These are phyloP conservation scores for Haplosporangium gracile DNA, from an alignment of 192 early-diverging fungal species.

Conservation along the genomic window DNA sequence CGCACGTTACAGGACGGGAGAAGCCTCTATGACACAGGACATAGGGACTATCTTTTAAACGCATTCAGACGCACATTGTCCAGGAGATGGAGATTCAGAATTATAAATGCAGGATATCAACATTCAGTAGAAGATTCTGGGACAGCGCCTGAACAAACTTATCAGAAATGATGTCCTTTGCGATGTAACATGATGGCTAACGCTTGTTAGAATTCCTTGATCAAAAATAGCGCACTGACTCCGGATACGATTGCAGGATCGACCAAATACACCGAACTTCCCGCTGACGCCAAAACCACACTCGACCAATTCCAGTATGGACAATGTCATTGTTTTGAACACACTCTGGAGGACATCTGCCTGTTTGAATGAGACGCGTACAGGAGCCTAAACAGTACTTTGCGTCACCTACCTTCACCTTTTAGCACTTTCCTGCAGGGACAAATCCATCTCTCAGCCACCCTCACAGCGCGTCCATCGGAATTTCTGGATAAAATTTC, in stretches of 20 bases:
- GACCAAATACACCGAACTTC: slow-evolving; percentile 55
- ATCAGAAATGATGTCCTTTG: no score
- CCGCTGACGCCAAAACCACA: slow-evolving; percentile 47
- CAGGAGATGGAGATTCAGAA: no score
- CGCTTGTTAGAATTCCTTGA: not conserved
- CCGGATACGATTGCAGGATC: slow-evolving; percentile 53
- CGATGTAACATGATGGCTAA: not conserved
- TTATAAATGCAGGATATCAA: no score
- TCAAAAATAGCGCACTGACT: slow-evolving; percentile 26
- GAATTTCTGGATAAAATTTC: slow-evolving; percentile 52
- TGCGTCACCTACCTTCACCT: not conserved
- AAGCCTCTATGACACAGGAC: no score
- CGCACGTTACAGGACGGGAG: no score
- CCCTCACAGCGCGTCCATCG: slow-evolving; percentile 34
- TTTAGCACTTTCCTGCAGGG: slow-evolving; percentile 39
- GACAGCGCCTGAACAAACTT: no score
- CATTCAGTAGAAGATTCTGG: no score
- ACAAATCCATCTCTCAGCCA: slow-evolving; percentile 48
- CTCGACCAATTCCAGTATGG: slow-evolving; percentile 55
- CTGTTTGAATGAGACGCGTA: not conserved
- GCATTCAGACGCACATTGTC: no score
- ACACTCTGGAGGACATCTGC: not conserved
- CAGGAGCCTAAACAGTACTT: not conserved
- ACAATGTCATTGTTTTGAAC: not conserved
- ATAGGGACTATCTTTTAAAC: no score